Evolutionary conservation across 768 basidiomycete genomes (phyloP).

Genomic region (Agaricus blazei): DNA sequence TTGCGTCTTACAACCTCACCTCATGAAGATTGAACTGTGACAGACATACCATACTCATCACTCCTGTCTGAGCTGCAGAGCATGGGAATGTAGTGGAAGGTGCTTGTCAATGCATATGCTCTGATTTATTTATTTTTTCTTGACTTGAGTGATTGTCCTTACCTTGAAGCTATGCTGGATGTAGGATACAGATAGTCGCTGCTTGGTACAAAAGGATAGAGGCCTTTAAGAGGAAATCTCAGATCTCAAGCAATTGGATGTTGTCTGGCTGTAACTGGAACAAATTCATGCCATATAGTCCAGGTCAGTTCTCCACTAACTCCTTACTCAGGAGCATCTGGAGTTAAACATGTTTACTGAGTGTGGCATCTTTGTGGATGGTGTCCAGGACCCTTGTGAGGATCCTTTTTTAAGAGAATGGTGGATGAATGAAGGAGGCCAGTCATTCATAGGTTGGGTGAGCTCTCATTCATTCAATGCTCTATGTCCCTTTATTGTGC

Average conservation of each 20-base stretch:
- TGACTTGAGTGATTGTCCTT: neutral
- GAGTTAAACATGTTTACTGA: constrained; percentile 33
- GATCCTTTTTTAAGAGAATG: constrained; percentile 89
- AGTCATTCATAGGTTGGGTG: constrained; percentile 96
- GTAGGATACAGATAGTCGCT: constrained; percentile 94
- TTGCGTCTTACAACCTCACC: no score
- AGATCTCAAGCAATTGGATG: constrained; percentile 71
- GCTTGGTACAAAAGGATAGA: constrained; percentile 59
- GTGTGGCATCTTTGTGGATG: constrained; percentile 81
- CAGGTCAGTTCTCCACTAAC: constrained; percentile 42
- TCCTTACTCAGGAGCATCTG: neutral
- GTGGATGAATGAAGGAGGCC: constrained; percentile 99
- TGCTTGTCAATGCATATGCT: constrained; percentile 88
- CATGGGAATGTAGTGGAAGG: constrained; percentile 81
- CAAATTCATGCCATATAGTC: constrained; percentile 93
- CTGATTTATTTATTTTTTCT: neutral
- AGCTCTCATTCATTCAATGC: constrained; percentile 9
- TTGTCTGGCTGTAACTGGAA: constrained; percentile 89
- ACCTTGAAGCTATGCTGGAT: constrained; percentile 70
- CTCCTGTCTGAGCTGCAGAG: no score
- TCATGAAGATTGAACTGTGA: no score
- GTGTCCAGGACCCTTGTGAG: constrained; percentile 92
- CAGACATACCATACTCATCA: no score
- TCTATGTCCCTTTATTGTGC: neutral
- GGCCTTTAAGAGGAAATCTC: constrained; percentile 48